Conservation (phyloP, 495 filamentous ascomycete genomes). For the Beverwykella pulmonaria region DNA sequence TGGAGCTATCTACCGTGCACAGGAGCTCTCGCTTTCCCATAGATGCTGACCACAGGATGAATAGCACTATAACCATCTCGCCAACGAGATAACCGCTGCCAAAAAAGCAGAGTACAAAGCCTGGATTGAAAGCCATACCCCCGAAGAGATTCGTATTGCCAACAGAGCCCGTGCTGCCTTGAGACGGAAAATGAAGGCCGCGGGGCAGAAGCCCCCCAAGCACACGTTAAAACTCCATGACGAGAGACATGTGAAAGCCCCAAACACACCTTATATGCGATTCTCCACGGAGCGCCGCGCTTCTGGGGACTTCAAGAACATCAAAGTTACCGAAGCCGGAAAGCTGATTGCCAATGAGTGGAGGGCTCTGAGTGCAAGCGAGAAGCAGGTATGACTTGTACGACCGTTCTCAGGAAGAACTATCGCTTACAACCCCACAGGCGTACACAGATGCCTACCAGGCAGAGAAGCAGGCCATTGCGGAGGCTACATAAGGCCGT, state of each 20-base stretch:
- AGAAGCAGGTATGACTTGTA: conserved; percentile 58
- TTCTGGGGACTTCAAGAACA: conserved; percentile 53
- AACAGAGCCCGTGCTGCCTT: conserved; percentile 64
- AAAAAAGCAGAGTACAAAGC: conserved; percentile 53
- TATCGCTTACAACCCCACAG: background rate
- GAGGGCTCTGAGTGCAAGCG: conserved; percentile 53
- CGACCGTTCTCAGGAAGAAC: background rate
- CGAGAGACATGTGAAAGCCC: conserved; percentile 59
- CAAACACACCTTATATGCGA: conserved; percentile 45
- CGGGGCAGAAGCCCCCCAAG: background rate
- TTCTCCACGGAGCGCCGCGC: conserved; percentile 55
- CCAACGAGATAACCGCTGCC: conserved; percentile 52
- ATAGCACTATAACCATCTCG: conserved; percentile 56
- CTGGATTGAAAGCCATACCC: conserved; percentile 64
- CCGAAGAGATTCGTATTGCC: conserved; percentile 60
- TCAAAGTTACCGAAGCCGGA: conserved; percentile 39
- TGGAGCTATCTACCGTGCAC: no score
- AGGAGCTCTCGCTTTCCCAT: background rate
- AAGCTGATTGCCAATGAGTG: conserved; percentile 56
- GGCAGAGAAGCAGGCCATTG: background rate
- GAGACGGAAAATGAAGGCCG: conserved; percentile 17
- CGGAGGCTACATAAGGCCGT: background rate
- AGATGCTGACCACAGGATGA: background rate
- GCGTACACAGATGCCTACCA: conserved; percentile 3
- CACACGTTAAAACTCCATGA: conserved; percentile 52